Percentiles rank a stretch among this genome's conserved stretches.
Evolutionary conservation across 2,329 filamentous ascomycete genomes (phyloP).

Genomic region (Botryotinia convoluta): DNA sequence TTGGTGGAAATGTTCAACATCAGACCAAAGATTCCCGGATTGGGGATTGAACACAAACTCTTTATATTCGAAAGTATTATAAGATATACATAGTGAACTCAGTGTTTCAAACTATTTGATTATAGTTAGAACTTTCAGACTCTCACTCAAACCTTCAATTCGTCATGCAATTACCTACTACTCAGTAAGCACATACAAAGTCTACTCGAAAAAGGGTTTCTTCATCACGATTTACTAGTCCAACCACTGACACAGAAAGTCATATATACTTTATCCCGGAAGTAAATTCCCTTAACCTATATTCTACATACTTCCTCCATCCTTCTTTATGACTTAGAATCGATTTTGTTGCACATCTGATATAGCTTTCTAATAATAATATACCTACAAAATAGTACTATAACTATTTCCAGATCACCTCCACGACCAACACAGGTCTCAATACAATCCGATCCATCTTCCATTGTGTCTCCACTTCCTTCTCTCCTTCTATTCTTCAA

Average conservation of each 20-base stretch:
- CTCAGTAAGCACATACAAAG: neutral
- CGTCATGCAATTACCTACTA: neutral
- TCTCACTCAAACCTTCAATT: neutral
- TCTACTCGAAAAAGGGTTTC: neutral
- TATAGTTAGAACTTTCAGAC: neutral
- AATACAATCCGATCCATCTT: neutral
- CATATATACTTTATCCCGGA: neutral
- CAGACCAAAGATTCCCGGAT: neutral
- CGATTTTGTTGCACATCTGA: constrained; percentile 5
- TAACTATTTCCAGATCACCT: neutral
- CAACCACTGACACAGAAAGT: neutral
- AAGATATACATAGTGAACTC: neutral
- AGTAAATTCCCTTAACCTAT: neutral
- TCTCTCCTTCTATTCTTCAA: neutral
- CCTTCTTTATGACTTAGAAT: neutral
- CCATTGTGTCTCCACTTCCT: neutral
- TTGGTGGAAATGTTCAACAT: neutral
- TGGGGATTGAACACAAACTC: neutral
- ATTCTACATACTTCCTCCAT: neutral
- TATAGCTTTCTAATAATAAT: constrained; percentile 8
- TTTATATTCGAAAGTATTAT: neutral
- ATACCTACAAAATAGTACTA: neutral
- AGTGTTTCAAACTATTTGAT: neutral
- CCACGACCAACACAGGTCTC: neutral
- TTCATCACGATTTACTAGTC: neutral